Percentiles rank a stretch among this genome's conserved stretches.
Conservation (phyloP, 805 yeast species). For the Spathaspora passalidarum region DNA sequence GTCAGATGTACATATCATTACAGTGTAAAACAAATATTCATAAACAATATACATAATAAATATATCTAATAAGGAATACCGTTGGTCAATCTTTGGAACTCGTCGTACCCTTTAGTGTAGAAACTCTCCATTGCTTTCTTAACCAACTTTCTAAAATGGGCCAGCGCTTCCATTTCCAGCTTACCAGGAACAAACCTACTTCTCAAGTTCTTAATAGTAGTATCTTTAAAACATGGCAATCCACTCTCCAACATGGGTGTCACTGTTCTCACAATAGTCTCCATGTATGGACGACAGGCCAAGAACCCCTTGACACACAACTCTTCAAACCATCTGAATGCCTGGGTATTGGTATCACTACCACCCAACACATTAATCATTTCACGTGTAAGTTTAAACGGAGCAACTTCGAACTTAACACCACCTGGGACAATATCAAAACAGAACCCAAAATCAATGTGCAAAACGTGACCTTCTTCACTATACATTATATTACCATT, state of each 20-base stretch:
- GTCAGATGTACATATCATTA: not conserved
- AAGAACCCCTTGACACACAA: slow-evolving; percentile 89
- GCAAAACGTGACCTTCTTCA: slow-evolving; percentile 89
- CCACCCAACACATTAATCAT: slow-evolving; percentile 99
- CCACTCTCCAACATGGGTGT: slow-evolving; percentile 94
- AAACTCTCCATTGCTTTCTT: slow-evolving; percentile 79
- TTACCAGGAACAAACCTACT: slow-evolving; percentile 78
- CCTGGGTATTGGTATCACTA: slow-evolving; percentile 68
- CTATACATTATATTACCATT: slow-evolving; percentile 98
- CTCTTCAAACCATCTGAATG: slow-evolving; percentile 92
- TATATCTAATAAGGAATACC: slow-evolving; percentile 81
- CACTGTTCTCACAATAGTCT: slow-evolving; percentile 79
- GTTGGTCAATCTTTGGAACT: slow-evolving; percentile 92
- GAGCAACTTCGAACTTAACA: slow-evolving; percentile 96
- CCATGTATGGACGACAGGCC: slow-evolving; percentile 85
- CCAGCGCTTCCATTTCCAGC: slow-evolving; percentile 81
- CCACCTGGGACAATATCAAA: slow-evolving; percentile 99
- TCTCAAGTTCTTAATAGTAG: slow-evolving; percentile 75
- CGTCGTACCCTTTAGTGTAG: slow-evolving; percentile 94
- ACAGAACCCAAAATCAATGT: slow-evolving; percentile 97
- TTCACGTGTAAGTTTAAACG: slow-evolving; percentile 92
- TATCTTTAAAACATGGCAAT: slow-evolving; percentile 90
- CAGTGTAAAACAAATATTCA: not conserved
- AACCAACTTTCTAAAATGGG: slow-evolving; percentile 70
- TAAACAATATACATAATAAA: not conserved